A percentile compares a stretch with the other conserved stretches of the same genome.
Evolutionary conservation across 805 yeast species (phyloP).

Genomic region (Jamesozyma lodderae): DNA sequence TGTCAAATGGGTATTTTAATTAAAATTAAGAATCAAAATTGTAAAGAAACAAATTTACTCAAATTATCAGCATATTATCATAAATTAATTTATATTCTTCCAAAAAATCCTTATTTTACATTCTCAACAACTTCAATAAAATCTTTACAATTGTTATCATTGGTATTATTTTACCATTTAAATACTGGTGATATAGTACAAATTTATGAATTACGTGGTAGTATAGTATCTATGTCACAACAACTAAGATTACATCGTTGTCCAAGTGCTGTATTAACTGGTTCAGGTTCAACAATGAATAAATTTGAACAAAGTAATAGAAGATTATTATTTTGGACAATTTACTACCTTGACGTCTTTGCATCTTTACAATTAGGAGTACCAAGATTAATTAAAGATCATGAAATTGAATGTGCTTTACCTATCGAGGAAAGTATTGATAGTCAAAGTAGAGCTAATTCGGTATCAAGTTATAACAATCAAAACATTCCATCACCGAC

Average conservation of each 20-base stretch:
- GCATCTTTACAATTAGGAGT: conserved; percentile 71
- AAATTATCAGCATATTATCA: conserved; percentile 43
- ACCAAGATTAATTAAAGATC: conserved; percentile 70
- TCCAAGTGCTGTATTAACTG: conserved; percentile 69
- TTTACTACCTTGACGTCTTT: conserved; percentile 67
- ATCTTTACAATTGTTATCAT: conserved; percentile 57
- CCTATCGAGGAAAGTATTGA: conserved; percentile 47
- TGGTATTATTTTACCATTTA: conserved; percentile 63
- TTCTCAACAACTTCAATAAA: conserved; percentile 55
- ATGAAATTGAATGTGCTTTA: conserved; percentile 77
- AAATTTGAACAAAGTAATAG: conserved; percentile 74
- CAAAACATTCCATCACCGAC: conserved; percentile 6
- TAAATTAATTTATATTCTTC: conserved; percentile 46
- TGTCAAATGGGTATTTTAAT: conserved; percentile 27
- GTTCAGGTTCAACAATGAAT: conserved; percentile 55
- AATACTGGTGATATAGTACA: conserved; percentile 66
- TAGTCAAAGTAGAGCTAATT: conserved; percentile 42
- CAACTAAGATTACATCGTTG: conserved; percentile 78
- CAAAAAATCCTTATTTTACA: conserved; percentile 48
- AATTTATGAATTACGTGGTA: conserved; percentile 67
- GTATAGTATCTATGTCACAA: conserved; percentile 73
- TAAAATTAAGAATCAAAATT: conserved; percentile 17
- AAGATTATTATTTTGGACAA: conserved; percentile 76
- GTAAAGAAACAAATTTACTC: conserved; percentile 3
- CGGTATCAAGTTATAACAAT: conserved; percentile 41